Base-by-base conservation (phyloP, 495 filamentous ascomycete species). In the Penicillium crystallinum region DNA sequence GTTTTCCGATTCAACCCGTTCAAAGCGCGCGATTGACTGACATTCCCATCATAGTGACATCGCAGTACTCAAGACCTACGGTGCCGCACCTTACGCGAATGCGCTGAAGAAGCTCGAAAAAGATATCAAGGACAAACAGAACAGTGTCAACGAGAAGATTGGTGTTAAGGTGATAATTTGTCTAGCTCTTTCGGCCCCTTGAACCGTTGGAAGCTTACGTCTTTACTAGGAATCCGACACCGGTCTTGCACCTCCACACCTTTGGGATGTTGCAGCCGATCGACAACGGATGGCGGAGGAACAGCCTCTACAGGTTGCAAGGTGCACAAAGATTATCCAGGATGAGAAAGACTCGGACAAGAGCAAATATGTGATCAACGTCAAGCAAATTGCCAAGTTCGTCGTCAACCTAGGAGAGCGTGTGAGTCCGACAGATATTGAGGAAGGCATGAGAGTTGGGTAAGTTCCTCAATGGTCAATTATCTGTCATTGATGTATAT, bases 361-460 rank as follows among this genome's bases (percentile, higher is more conserved):
- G 82, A 93, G 87, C 82, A 97, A 97, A 85, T 98, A 98, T 78
- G 91, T 98, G 64, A 98, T 98, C 81, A 98, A 97, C 72, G 93
- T 98, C 58, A 98, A 98, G 75, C 93, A 98, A 69, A 97, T 98
- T 55, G 93, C 93, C 67, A 98, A 98, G 74, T 98, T 98, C 62
- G 93, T 98, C 39, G 93, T 98, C 64, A 95, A 97, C 72, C 82
- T 98, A 45, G 93, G 93, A 57, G 93, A 98, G 68, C 86, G 95
- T 42, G 92, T 98, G 54, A 91, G 87, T 69, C 95, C 93, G 35
- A 97, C 92, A 62, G 93, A 98, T 84, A 97, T 98, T 64, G 93
- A 98, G 64, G 93, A 98, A 67, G 93, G 95, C 56, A 98, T 98
- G 93, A 81, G 93, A 60, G 91, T 96, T 52, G 92, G 90, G 77